These are phyloP conservation scores for Alternaria arborescens DNA, from an alignment of 2,329 filamentous ascomycete genomes.

Conservation along the genomic window DNA sequence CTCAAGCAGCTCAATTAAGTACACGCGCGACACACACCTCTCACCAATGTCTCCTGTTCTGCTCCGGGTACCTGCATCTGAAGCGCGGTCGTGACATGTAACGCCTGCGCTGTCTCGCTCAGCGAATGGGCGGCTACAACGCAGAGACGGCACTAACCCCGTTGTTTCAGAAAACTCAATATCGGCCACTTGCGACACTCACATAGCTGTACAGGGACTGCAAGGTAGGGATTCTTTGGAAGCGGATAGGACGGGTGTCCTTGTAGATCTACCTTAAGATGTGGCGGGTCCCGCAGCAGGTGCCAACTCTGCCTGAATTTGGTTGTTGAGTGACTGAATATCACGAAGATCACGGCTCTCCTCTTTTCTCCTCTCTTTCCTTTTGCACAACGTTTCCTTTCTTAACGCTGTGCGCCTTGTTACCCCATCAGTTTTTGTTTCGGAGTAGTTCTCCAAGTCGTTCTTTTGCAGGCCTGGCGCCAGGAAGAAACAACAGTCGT, in stretches of 20 bases:
- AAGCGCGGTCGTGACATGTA: slow-evolving; percentile 34
- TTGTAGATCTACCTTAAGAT: slow-evolving; percentile 37
- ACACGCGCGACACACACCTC: slow-evolving; percentile 16
- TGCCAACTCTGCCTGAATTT: slow-evolving; percentile 17
- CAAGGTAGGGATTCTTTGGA: background rate
- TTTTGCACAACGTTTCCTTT: slow-evolving; percentile 25
- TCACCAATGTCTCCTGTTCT: slow-evolving; percentile 22
- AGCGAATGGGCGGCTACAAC: slow-evolving; percentile 26
- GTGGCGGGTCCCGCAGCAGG: slow-evolving; percentile 17
- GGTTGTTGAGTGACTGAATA: slow-evolving; percentile 39
- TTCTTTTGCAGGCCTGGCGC: slow-evolving; percentile 46
- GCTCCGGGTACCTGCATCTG: slow-evolving; percentile 25
- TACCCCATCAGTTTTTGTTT: slow-evolving; percentile 23
- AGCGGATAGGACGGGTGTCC: slow-evolving; percentile 15
- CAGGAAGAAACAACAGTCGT: slow-evolving; percentile 20
- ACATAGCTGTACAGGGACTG: slow-evolving; percentile 22
- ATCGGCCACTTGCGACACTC: slow-evolving; percentile 28
- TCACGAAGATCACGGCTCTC: slow-evolving; percentile 31
- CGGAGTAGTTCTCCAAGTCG: slow-evolving; percentile 6
- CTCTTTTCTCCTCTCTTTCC: slow-evolving; percentile 11
- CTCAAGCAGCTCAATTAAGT: slow-evolving; percentile 11
- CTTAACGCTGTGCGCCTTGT: slow-evolving; percentile 41
- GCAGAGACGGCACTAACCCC: slow-evolving; percentile 18
- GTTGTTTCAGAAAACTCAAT: slow-evolving; percentile 33
- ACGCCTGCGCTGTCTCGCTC: slow-evolving; percentile 6